Evolutionary conservation across 768 basidiomycete genomes (phyloP), one percentile per base, ranked within the genome.

Genomic region (Agrocybe pediades): DNA sequence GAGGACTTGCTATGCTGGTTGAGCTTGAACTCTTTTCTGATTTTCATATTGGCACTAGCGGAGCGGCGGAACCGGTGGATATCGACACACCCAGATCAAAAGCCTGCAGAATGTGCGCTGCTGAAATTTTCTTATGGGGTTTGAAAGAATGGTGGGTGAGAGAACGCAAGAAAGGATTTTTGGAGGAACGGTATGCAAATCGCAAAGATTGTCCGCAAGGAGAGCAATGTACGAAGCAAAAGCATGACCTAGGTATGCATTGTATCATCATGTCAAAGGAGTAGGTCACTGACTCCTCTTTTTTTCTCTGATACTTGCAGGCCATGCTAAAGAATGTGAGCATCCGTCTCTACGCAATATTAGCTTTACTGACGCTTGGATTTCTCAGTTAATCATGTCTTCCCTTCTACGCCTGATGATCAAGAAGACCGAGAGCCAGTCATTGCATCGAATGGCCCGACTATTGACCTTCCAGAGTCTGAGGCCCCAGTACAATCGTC

Each of bases 131-230:
- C 16, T 72, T 92, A 2, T 89, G 84, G 75, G 90, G 90, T 9
- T 63, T 92, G 41, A 83, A 78, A 55, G 88, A 86, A 33, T 93
- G 90, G 90, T 92, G 91, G 90, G 71, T 92, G 27, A 74, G 86
- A 46, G 90, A 92, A 68, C 81, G 90, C 24, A 78, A 75, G 69
- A 88, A 85, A 61, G 90, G 86, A 15, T 78, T 81, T 57, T 66
- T 88, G 48, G 84, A 85, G 39, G 77, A 77, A 42, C 65, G 64
- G 41, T 66, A 89, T n/a, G 65, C 77, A 60, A 77, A 68, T n/a
- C 76, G 88, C 33, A 81, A 80, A 26, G 86, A 92, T 62, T 93
- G 90, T 58, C 77, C 77, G 9, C 78, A 87, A 6, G 87, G 87
- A n/a, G 70, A 64, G 24, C 65, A 56, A 11, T 93, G 90, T 63